phyloP scores from a whole-genome alignment of 768 basidiomycete genomes.

The Calocybe indica region DNA sequence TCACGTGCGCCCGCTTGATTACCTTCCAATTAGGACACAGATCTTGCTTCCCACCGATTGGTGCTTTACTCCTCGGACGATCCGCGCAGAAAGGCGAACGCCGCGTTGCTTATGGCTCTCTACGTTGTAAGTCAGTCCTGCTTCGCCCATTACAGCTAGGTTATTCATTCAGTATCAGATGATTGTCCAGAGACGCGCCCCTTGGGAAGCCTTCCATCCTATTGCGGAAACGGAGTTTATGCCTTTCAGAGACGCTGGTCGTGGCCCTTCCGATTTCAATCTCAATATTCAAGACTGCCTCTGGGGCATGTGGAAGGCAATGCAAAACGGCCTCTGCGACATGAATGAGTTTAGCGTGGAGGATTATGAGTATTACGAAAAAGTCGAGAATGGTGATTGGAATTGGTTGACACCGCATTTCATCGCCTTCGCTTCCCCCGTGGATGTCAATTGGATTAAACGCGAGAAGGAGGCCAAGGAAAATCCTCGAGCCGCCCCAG shows the following conservation, averaged over 20 bases:
- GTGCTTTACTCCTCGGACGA: slow-evolving; percentile 87
- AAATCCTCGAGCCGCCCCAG: slow-evolving; percentile 21
- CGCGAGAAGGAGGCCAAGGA: slow-evolving; percentile 61
- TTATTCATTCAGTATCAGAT: slow-evolving; percentile 45
- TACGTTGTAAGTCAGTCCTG: slow-evolving; percentile 64
- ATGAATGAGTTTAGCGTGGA: slow-evolving; percentile 91
- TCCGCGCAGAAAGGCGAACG: slow-evolving; percentile 85
- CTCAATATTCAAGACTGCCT: slow-evolving; percentile 90
- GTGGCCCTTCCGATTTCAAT: slow-evolving; percentile 88
- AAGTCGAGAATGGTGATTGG: slow-evolving; percentile 94
- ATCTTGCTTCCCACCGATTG: slow-evolving; percentile 64
- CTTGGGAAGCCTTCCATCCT: slow-evolving; percentile 94
- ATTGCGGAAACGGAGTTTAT: slow-evolving; percentile 90
- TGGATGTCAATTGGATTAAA: slow-evolving; percentile 78
- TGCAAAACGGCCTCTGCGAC: slow-evolving; percentile 89
- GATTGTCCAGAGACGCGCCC: slow-evolving; percentile 85
- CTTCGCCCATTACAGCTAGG: slow-evolving; percentile 1
- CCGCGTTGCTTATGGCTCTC: slow-evolving; percentile 89
- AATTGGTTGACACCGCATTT: slow-evolving; percentile 92
- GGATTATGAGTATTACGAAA: slow-evolving; percentile 93
- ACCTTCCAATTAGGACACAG: slow-evolving; percentile 54
- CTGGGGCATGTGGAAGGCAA: slow-evolving; percentile 84
- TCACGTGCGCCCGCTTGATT: slow-evolving; percentile 28
- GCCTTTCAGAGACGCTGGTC: slow-evolving; percentile 94
- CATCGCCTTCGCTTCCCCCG: slow-evolving; percentile 91